Evolutionary conservation across 345 rosid genomes (phyloP).

Genomic region (Salix brachista): DNA sequence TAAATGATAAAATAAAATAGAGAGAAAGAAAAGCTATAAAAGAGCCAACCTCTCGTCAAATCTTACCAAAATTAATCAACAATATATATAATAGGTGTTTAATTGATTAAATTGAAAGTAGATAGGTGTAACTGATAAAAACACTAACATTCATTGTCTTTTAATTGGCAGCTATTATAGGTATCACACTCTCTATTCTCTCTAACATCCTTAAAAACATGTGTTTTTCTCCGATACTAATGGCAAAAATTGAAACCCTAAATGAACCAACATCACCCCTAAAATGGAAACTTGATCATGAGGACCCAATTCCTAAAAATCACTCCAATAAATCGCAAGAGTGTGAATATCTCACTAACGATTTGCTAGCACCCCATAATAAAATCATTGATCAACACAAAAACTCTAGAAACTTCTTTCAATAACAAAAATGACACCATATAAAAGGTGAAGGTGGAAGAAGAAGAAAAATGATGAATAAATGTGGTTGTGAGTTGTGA

Average conservation of each 20-base stretch:
- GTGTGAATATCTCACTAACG: constrained; percentile 16
- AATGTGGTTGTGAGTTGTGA: too few relatives aligned
- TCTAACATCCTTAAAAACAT: background rate
- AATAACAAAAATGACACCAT: background rate
- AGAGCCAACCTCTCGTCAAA: background rate
- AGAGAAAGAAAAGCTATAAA: background rate
- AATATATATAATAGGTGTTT: background rate
- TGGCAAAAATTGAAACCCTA: constrained; percentile 49
- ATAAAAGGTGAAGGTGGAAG: background rate
- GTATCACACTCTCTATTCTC: background rate
- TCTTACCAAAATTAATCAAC: background rate
- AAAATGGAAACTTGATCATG: constrained; percentile 55
- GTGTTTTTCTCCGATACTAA: constrained; percentile 8
- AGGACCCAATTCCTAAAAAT: background rate
- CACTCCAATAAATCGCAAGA: constrained; percentile 40
- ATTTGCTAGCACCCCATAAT: background rate
- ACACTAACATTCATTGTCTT: background rate
- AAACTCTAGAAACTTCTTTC: background rate
- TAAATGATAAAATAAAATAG: background rate
- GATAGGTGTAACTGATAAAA: too few relatives aligned
- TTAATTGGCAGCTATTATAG: background rate
- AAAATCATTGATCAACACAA: background rate
- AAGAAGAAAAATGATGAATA: background rate
- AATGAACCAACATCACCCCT: constrained; percentile 45
- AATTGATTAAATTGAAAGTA: background rate